Percentiles rank a stretch among this genome's conserved stretches.
Evolutionary conservation across 768 basidiomycete species (phyloP).

Genomic region (Phlegmacium glaucopus): DNA sequence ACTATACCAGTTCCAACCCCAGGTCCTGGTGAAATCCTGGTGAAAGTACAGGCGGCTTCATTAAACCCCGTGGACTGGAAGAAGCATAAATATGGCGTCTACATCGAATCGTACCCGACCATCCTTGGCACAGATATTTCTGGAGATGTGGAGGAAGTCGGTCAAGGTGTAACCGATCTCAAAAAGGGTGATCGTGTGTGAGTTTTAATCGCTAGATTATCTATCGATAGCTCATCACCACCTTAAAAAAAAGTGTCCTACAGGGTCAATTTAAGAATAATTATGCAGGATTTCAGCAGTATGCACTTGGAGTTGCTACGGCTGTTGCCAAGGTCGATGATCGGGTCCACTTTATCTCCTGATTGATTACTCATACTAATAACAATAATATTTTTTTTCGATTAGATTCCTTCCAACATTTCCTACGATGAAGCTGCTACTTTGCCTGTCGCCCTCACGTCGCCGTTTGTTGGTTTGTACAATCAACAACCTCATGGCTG

Average conservation of each 20-base stretch:
- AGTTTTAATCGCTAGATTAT: constrained; percentile 9
- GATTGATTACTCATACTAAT: too few relatives aligned
- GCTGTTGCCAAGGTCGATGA: constrained; percentile 39
- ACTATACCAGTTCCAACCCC: constrained; percentile 36
- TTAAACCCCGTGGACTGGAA: constrained; percentile 56
- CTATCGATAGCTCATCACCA: neutral
- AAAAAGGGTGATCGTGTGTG: constrained; percentile 51
- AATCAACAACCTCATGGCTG: constrained; percentile 32
- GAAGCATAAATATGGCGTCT: constrained; percentile 38
- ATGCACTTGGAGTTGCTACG: constrained; percentile 36
- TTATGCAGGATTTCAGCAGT: constrained; percentile 42
- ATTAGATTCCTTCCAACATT: constrained; percentile 12
- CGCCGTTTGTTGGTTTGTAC: constrained; percentile 50
- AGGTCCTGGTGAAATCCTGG: constrained; percentile 44
- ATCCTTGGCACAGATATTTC: constrained; percentile 45
- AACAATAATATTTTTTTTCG: too few relatives aligned
- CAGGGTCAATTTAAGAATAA: constrained; percentile 38
- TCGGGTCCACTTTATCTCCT: too few relatives aligned
- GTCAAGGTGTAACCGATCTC: constrained; percentile 44
- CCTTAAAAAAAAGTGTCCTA: constrained; percentile 27
- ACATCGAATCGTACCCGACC: constrained; percentile 40
- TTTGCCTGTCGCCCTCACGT: constrained; percentile 45
- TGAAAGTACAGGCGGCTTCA: constrained; percentile 43
- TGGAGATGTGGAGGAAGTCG: constrained; percentile 47
- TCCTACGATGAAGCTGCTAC: constrained; percentile 48